These are phyloP conservation scores for Pezicula carpinea DNA, from an alignment of 2,329 filamentous ascomycete species.

Conservation along the genomic window DNA sequence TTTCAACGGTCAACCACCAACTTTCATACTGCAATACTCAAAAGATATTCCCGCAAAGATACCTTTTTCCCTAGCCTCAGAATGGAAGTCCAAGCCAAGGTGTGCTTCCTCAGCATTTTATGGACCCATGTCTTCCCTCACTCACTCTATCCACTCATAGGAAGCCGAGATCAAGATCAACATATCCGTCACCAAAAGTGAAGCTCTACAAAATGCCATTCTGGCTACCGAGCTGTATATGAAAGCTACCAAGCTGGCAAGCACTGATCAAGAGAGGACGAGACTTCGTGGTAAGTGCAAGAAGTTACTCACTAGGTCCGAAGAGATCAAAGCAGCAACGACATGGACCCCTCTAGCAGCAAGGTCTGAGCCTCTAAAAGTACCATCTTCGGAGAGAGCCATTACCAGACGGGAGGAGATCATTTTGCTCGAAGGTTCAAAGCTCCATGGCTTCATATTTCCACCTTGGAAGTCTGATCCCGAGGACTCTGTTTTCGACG, in stretches of 20 bases:
- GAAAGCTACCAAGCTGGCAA: constrained; percentile 61
- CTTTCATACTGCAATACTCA: too few species aligned
- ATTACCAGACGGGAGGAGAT: constrained; percentile 69
- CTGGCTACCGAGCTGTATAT: constrained; percentile 77
- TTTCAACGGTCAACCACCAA: too few species aligned
- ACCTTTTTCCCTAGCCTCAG: too few species aligned
- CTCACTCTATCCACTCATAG: constrained; percentile 30
- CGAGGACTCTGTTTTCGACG: constrained; percentile 54
- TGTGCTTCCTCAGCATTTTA: constrained; percentile 15
- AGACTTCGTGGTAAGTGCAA: constrained; percentile 66
- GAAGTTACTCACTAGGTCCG: constrained; percentile 65
- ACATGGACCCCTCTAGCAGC: constrained; percentile 15
- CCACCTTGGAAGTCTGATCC: constrained; percentile 76
- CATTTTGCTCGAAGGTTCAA: constrained; percentile 71
- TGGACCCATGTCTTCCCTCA: background rate
- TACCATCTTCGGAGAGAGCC: constrained; percentile 47
- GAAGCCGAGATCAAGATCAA: constrained; percentile 49
- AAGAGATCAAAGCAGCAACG: constrained; percentile 60
- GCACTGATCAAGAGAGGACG: constrained; percentile 56
- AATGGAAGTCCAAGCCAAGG: constrained; percentile 32
- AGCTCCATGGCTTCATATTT: constrained; percentile 77
- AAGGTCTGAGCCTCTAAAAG: constrained; percentile 21
- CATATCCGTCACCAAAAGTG: constrained; percentile 46
- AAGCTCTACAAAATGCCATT: constrained; percentile 72
- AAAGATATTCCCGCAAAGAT: too few species aligned